Percentiles rank a stretch among this genome's conserved stretches.
Conservation (phyloP, 495 filamentous ascomycete species). For the Penicillium arizonense region DNA sequence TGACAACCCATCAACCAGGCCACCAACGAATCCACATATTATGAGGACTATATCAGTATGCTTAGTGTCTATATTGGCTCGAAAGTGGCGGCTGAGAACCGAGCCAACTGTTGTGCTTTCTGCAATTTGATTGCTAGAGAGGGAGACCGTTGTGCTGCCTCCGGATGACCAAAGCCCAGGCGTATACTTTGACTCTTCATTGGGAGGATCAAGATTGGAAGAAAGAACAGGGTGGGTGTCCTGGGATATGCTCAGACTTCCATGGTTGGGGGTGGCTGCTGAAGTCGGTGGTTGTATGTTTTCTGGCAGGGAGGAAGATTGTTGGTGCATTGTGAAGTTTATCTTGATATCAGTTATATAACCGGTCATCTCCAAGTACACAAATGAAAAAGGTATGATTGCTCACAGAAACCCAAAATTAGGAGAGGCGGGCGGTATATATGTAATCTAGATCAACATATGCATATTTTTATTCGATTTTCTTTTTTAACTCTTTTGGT, state of each 20-base stretch:
- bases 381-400: too few relatives aligned
- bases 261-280: not conserved
- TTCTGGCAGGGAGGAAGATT: not conserved
- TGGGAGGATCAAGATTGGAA: conserved; percentile 1
- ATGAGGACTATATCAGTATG: conserved; percentile 36
- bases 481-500: conserved; percentile 3
- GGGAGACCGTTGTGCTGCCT: conserved; percentile 25
- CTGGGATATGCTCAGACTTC: not conserved
- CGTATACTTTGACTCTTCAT: conserved; percentile 21
- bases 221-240: not conserved
- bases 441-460: too few relatives aligned
- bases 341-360: not conserved
- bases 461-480: too few relatives aligned
- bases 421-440: too few relatives aligned
- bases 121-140: conserved; percentile 15
- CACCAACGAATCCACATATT: conserved; percentile 37
- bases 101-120: conserved; percentile 14
- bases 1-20: conserved; percentile 39
- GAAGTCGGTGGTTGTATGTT: not conserved
- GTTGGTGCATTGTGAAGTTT: conserved; percentile 1
- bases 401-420: too few relatives aligned
- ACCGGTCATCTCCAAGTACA: not conserved
- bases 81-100: conserved; percentile 10
- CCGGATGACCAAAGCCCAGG: conserved; percentile 22
- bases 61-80: conserved; percentile 18